Percentiles rank a stretch among this genome's conserved stretches.
phyloP scores from a whole-genome alignment of 371 early-diverging fungal species.

The Batkoa obscura region DNA sequence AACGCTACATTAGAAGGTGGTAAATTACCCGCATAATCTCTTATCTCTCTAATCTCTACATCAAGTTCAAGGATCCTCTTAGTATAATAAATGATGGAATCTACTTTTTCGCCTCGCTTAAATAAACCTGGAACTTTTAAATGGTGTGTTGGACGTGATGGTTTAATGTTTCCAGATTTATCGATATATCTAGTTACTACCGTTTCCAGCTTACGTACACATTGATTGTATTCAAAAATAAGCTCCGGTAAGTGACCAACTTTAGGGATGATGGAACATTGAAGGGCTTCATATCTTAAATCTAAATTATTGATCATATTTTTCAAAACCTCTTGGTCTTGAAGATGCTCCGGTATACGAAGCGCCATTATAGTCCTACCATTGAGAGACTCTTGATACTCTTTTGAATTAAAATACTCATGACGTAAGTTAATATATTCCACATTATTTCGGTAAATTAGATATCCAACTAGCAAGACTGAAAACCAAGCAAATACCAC shows the following conservation, averaged over 20 bases:
- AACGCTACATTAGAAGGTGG: slow-evolving; percentile 48
- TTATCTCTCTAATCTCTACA: slow-evolving; percentile 31
- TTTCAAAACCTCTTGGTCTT: neutral
- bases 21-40: slow-evolving; percentile 21
- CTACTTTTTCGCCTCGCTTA: slow-evolving; percentile 31
- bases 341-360: neutral
- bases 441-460: neutral
- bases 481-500: neutral
- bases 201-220: slow-evolving; percentile 3
- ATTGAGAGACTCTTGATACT: slow-evolving; percentile 4
- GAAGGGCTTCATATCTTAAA: neutral
- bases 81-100: slow-evolving; percentile 61
- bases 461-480: neutral
- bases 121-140: slow-evolving; percentile 15
- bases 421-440: neutral
- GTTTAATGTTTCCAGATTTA: slow-evolving; percentile 14
- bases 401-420: slow-evolving; percentile 4
- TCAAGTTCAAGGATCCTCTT: slow-evolving; percentile 39
- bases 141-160: slow-evolving; percentile 28
- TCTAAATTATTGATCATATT: neutral
- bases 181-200: slow-evolving; percentile 19
- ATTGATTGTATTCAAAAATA: neutral
- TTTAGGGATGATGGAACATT: slow-evolving; percentile 2
- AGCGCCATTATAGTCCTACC: slow-evolving; percentile 4
- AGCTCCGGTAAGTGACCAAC: slow-evolving; percentile 7